These are phyloP conservation scores for Nigrograna mackinnonii DNA, from an alignment of 2,329 filamentous ascomycete genomes.

Conservation along the genomic window DNA sequence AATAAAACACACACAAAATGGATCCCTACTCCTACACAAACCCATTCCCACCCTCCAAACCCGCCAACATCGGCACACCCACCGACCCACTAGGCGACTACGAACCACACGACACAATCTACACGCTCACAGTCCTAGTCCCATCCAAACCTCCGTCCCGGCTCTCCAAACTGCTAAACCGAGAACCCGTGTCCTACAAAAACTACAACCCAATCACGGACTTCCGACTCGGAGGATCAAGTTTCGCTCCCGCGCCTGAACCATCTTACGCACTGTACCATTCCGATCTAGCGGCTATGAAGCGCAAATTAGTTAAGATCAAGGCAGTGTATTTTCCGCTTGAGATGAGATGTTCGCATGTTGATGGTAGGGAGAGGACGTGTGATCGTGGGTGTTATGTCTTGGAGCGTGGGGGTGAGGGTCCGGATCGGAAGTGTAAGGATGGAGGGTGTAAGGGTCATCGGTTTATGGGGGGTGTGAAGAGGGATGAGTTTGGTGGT, in stretches of 20 bases:
- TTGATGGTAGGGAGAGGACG: constrained; percentile 2
- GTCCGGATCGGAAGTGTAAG: constrained; percentile 17
- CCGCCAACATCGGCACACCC: constrained; percentile 4
- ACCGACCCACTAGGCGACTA: constrained; percentile 23
- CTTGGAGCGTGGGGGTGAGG: constrained; percentile 21
- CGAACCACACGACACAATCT: constrained; percentile 21
- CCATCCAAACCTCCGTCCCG: constrained; percentile 18
- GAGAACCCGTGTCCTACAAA: constrained; percentile 6
- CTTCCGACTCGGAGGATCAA: background rate
- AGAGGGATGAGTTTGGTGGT: constrained; percentile 9
- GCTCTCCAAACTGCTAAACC: constrained; percentile 18
- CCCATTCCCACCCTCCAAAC: background rate
- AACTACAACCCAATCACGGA: background rate
- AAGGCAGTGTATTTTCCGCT: constrained; percentile 14
- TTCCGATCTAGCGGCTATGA: constrained; percentile 17
- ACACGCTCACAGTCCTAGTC: constrained; percentile 22
- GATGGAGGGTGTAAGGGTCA: constrained; percentile 29
- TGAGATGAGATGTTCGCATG: constrained; percentile 26
- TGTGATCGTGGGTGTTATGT: constrained; percentile 30
- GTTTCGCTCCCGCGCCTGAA: background rate
- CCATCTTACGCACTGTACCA: constrained; percentile 6
- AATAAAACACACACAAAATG: background rate
- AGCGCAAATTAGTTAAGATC: constrained; percentile 15
- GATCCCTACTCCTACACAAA: constrained; percentile 4
- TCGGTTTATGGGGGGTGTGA: constrained; percentile 13